phyloP scores from a whole-genome alignment of 179 eudicot species.

The Camellia oleifera region DNA sequence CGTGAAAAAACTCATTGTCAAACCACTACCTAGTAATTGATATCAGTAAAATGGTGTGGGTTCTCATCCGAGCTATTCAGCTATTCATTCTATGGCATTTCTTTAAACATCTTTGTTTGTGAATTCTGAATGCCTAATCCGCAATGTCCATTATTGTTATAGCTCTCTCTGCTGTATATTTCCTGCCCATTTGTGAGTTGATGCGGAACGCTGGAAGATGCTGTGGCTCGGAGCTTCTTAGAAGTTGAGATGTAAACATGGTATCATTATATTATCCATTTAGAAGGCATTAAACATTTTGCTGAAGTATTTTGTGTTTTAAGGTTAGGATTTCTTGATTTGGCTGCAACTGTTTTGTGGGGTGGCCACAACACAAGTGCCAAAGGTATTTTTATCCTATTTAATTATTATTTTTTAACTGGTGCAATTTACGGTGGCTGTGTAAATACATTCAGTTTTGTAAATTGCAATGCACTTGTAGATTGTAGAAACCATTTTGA shows the following conservation, averaged over 20 bases:
- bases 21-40: no score
- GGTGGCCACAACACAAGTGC: slow-evolving; percentile 10
- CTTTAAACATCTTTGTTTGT: not conserved
- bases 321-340: slow-evolving; percentile 15
- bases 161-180: not conserved
- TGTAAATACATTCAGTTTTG: slow-evolving; percentile 21
- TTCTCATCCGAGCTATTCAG: not conserved
- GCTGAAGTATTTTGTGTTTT: slow-evolving; percentile 4
- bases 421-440: slow-evolving; percentile 30
- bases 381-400: slow-evolving; percentile 14
- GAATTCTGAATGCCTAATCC: not conserved
- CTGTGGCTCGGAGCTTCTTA: not conserved
- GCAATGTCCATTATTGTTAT: not conserved
- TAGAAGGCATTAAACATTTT: slow-evolving; percentile 15
- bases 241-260: no score
- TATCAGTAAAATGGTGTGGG: no score
- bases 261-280: slow-evolving; percentile 1
- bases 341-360: slow-evolving; percentile 7
- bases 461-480: slow-evolving; percentile 27
- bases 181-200: not conserved
- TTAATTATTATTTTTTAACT: not conserved
- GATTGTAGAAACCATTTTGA: slow-evolving; percentile 27
- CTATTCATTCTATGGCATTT: not conserved
- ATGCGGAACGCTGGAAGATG: slow-evolving; percentile 1
- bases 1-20: no score